Evolutionary conservation across 2,329 filamentous ascomycete species (phyloP), one percentile per base, ranked within the genome.

Genomic region (Cladosporium sp.): DNA sequence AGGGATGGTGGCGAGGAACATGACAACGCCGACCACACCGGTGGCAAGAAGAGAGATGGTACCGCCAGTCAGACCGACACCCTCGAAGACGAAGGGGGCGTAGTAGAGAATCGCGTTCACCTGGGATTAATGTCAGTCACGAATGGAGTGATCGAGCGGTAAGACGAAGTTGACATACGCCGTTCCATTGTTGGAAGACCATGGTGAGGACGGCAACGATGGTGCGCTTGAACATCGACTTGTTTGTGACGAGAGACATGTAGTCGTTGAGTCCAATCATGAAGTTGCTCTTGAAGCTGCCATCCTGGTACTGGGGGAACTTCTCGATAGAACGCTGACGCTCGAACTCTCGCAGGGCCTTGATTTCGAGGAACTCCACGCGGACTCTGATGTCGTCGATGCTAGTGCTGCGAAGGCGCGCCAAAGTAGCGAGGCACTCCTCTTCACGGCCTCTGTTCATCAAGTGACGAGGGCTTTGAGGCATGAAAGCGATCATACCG

Each of bases 331-430:
- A 75, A 1, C 80, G 82, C 42, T 82, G 79, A 69, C 88, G 86
- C 68, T 91, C 86, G 58, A 91, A 92, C 16, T 86, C 67, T 0
- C 82, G 83, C 64, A 88, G 84, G 0, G 87, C 86, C 67, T 88
- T 87, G 70, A 91, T 90, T 64, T 91, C 87, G n/a, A 89, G 77
- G 63, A 85, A 89, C 62, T 91, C 87, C 1, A 89, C 74, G 54
- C 84, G 78, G 35, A 91, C 79, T 0, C 87, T 75, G 53, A 87
- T 80, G 61, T 89, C 77, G 56, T 84, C 78, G 8, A 70, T 65
- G 0, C 78, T 66, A 0, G 86, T 76, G 8, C 74, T 76, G 19
- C 87, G 81, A 3, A 91, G 79, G 45, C 65, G 73, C 0, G 85
- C 80, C 1, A 91, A 74, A 1, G 83, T 80, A 6, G 66, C 64